Percentiles rank a stretch among this genome's conserved stretches.
phyloP scores from a whole-genome alignment of 106 monocot species.

The Vanilla planifolia region DNA sequence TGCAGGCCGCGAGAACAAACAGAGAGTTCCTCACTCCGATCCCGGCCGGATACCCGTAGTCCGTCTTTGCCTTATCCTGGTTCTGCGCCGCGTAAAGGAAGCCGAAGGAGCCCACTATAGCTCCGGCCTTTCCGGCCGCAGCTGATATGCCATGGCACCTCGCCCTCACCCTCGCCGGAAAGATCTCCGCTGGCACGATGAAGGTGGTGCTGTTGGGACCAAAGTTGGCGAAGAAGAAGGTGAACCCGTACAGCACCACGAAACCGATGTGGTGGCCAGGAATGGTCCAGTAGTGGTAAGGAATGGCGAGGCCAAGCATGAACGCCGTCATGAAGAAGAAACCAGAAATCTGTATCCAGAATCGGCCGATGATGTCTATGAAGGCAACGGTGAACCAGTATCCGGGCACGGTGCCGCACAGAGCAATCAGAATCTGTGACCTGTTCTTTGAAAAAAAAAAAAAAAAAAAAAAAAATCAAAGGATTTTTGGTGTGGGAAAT shows the following conservation, averaged over 20 bases:
- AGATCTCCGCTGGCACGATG: constrained; percentile 11
- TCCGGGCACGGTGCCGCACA: constrained; percentile 16
- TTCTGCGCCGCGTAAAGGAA: constrained; percentile 10
- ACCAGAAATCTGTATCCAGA: constrained; percentile 3
- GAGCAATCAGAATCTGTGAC: constrained; percentile 9
- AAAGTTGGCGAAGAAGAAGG: constrained; percentile 91
- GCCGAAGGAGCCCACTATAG: constrained; percentile 5
- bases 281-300: background rate
- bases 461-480: too few relatives aligned
- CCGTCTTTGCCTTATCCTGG: constrained; percentile 1
- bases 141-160: constrained; percentile 8
- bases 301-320: constrained; percentile 4
- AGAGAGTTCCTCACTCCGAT: constrained; percentile 5
- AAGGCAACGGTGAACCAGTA: constrained; percentile 20
- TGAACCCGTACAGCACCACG: constrained; percentile 37
- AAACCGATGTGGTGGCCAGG: constrained; percentile 3
- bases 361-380: constrained; percentile 10
- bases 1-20: background rate
- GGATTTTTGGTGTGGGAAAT: too few relatives aligned
- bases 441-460: too few relatives aligned
- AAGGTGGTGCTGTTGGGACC: constrained; percentile 80
- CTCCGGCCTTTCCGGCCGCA: constrained; percentile 9
- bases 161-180: constrained; percentile 6
- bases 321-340: constrained; percentile 9
- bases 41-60: constrained; percentile 7